Percentiles rank a stretch among this genome's conserved stretches.
Conservation (phyloP, 345 rosid species). For the Arabidopsis arenosa region DNA sequence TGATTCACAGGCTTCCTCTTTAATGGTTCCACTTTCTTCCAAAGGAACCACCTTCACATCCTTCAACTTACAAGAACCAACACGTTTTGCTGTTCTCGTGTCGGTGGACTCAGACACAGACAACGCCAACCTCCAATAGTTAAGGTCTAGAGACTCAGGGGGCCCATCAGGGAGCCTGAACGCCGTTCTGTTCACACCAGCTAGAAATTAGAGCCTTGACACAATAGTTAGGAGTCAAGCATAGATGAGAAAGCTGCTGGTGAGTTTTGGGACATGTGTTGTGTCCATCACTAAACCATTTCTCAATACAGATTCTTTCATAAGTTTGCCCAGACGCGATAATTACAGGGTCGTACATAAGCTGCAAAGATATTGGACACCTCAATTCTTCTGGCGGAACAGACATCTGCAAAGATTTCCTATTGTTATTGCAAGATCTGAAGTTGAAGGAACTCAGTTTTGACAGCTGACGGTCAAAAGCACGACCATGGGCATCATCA, state of each 20-base stretch:
- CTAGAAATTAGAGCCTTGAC: conserved; percentile 89
- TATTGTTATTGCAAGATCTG: conserved; percentile 56
- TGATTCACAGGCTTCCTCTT: conserved; percentile 56
- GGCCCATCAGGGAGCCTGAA: conserved; percentile 75
- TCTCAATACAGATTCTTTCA: conserved; percentile 89
- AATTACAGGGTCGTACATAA: conserved; percentile 94
- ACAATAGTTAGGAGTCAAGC: conserved; percentile 91
- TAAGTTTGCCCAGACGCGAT: conserved; percentile 98
- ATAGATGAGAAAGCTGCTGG: conserved; percentile 77
- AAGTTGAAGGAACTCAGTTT: conserved; percentile 86
- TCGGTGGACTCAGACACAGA: conserved; percentile 68
- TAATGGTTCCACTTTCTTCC: conserved; percentile 65
- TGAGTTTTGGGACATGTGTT: conserved; percentile 91
- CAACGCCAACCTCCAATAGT: conserved; percentile 88
- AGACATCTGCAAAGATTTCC: conserved; percentile 72
- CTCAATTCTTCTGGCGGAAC: conserved; percentile 93
- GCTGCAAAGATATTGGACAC: conserved; percentile 96
- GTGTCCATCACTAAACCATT: conserved; percentile 96
- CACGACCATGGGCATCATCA: conserved; percentile 64
- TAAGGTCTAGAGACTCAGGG: conserved; percentile 88
- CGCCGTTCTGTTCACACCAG: conserved; percentile 95
- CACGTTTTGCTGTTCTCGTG: conserved; percentile 57
- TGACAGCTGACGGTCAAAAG: conserved; percentile 80
- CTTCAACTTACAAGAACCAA: conserved; percentile 57
- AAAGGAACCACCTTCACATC: conserved; percentile 71